Evolutionary conservation across 371 early-diverging fungal species (phyloP).

Genomic region (Nematocida ironsii): DNA sequence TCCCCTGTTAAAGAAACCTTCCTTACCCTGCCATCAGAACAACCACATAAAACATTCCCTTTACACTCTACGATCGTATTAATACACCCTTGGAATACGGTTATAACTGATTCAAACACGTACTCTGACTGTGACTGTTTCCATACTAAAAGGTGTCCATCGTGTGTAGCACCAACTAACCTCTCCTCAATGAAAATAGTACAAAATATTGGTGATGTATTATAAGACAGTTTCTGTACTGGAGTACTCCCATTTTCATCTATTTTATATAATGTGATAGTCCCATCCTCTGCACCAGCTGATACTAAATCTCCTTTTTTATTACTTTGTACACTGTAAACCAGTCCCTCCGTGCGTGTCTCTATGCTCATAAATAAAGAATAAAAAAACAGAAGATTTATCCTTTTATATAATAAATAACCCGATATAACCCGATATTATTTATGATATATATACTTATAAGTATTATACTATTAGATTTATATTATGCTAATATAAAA

Average conservation of each 20-base stretch:
- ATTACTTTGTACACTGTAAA: constrained; percentile 7
- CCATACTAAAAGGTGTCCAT: constrained; percentile 66
- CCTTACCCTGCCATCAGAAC: constrained; percentile 68
- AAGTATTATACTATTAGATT: too few relatives aligned
- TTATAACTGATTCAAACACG: constrained; percentile 47
- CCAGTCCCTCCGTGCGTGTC: constrained; percentile 18
- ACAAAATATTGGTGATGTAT: constrained; percentile 30
- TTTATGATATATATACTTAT: too few relatives aligned
- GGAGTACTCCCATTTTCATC: background rate
- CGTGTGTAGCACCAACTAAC: constrained; percentile 59
- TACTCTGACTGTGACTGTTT: constrained; percentile 44
- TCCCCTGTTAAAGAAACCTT: constrained; percentile 39
- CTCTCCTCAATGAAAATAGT: constrained; percentile 60
- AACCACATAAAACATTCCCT: constrained; percentile 65
- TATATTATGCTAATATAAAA: too few relatives aligned
- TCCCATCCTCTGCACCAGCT: constrained; percentile 32
- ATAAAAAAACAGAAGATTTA: constrained; percentile 36
- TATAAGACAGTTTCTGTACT: constrained; percentile 5
- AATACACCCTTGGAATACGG: constrained; percentile 65
- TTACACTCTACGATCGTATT: constrained; percentile 47
- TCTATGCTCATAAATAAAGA: constrained; percentile 47
- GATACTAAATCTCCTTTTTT: background rate
- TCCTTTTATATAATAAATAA: background rate
- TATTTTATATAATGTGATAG: constrained; percentile 31
- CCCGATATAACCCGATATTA: too few relatives aligned